Base-by-base conservation (phyloP, 164 flowering plant genomes). In the Buxus sempervirens region DNA sequence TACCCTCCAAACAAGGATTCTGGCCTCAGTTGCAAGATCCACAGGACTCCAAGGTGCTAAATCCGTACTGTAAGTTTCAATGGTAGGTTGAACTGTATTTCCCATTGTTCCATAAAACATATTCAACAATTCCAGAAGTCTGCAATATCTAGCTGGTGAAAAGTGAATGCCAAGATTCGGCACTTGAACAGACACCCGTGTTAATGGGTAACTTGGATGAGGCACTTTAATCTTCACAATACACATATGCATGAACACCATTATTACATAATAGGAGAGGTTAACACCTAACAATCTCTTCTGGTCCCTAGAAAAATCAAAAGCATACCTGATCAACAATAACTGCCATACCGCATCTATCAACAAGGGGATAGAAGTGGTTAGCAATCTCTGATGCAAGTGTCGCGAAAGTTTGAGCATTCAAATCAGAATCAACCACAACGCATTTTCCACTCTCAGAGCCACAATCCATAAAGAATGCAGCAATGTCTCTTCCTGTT, bases 1-100 rank as follows among this genome's bases (percentile, higher is more conserved):
- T 81, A 93, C 99, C 93, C 74, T 83, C 99, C 99, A 96, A 60
- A 96, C 97, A 62, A 96, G 85, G 69, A 93, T 82, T 78, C 86
- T 82, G 75, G 90, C 96, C 78, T 85, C 85, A 53, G 78, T 54
- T 59, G 90, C 77, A 77, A 93, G 82, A 80, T 96, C 96, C 65
- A 89, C 83, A 60, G 95, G 83, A 80, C 71, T 75, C 98, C 96
- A 90, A 66, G 86, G 84, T 9, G 79, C 79, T 55, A 78, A 64
- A 56, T 73, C 82, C 48, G 78, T 65, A 68, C 79, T 81, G 56
- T 72, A 73, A 75, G 70, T 66, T 76, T 80, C 88, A 71, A 28
- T 77, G 14, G 66, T 58, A 32, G 80, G 58, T 64, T 77, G 77
- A 54, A 76, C 79, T 71, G 57, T 71, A 63, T 23, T 80, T 66